Evolutionary conservation across 768 basidiomycete genomes (phyloP).

Genomic region (Naematelia aurantialba): DNA sequence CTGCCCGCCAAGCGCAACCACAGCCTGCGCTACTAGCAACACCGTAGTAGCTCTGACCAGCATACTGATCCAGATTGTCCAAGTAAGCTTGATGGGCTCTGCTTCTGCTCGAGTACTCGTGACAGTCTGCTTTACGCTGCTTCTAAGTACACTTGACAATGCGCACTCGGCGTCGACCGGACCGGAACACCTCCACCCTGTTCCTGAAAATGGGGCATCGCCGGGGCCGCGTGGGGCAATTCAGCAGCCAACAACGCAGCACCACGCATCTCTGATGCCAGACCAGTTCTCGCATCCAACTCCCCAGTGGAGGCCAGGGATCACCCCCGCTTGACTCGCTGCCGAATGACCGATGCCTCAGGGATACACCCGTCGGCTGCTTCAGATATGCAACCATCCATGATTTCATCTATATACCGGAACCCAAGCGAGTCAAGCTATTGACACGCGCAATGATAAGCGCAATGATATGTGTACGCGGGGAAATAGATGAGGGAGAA

Average conservation of each 20-base stretch:
- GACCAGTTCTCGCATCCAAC: too few relatives aligned
- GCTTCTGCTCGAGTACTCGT: too few relatives aligned
- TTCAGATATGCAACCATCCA: background rate
- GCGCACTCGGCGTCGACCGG: background rate
- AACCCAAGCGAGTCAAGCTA: background rate
- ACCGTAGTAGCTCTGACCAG: background rate
- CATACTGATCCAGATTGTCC: background rate
- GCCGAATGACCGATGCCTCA: background rate
- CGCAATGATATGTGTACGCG: background rate
- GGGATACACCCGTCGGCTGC: background rate
- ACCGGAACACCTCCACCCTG: background rate
- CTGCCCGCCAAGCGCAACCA: conserved; percentile 12
- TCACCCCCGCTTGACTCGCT: too few relatives aligned
- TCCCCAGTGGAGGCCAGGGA: too few relatives aligned
- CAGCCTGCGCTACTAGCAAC: background rate
- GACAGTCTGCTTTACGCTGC: too few relatives aligned
- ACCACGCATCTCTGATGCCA: too few relatives aligned
- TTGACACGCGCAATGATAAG: background rate
- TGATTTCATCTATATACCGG: background rate
- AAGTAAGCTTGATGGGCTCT: too few relatives aligned
- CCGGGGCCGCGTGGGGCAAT: too few relatives aligned
- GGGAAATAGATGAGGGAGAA: background rate
- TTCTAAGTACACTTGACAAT: too few relatives aligned
- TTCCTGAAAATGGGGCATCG: background rate
- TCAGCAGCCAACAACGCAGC: too few relatives aligned